Percentiles rank a stretch among this genome's conserved stretches.
Conservation (phyloP, 805 yeast genomes). For the Schwanniomyces vanrijiae region DNA sequence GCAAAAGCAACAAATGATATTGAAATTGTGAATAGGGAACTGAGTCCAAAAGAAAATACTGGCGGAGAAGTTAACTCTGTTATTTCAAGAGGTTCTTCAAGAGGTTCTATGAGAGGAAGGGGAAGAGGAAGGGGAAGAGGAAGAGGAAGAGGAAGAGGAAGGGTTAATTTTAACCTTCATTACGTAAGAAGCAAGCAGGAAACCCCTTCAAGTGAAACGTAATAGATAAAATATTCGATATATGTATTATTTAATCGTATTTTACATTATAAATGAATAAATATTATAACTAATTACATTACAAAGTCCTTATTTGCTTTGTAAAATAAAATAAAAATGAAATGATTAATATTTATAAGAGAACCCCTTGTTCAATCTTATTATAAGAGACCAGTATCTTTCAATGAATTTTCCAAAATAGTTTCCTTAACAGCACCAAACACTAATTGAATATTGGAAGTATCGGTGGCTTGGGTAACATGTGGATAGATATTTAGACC, state of each 20-base stretch:
- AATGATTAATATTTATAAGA: neutral
- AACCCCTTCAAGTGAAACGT: neutral
- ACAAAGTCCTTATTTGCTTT: neutral
- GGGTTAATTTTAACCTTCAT: slow-evolving; percentile 21
- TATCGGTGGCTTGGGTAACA: slow-evolving; percentile 93
- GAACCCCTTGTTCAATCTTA: neutral
- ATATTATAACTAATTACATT: neutral
- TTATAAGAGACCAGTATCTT: slow-evolving; percentile 69
- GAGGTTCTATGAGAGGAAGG: slow-evolving; percentile 12
- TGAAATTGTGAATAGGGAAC: neutral
- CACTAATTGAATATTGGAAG: slow-evolving; percentile 82
- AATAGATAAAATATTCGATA: neutral
- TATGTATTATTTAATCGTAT: neutral
- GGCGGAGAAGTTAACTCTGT: neutral
- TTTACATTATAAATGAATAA: neutral
- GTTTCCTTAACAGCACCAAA: slow-evolving; percentile 84
- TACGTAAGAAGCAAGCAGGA: slow-evolving; percentile 21
- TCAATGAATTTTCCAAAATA: slow-evolving; percentile 70
- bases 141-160: slow-evolving; percentile 18
- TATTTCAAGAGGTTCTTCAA: neutral
- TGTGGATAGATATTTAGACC: slow-evolving; percentile 84
- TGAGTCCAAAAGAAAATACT: neutral
- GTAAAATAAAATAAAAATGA: neutral
- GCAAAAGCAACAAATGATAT: neutral
- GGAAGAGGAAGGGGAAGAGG: slow-evolving; percentile 13